Conservation (phyloP, 78 protist genomes). For the Guillardia theta region DNA sequence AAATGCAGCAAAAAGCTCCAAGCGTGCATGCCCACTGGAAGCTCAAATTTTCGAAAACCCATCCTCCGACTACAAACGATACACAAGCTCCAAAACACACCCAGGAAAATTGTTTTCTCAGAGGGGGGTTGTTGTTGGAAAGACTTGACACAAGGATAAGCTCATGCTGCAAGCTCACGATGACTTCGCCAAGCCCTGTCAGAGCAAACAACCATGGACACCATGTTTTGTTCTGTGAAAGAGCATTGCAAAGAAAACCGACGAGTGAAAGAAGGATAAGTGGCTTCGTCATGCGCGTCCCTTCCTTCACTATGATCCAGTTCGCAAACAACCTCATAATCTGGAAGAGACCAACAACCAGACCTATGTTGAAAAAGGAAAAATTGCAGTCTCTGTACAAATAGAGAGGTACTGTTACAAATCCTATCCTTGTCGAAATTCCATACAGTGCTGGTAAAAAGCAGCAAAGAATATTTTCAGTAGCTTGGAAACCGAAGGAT, state of each 20-base stretch:
- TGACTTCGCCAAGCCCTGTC: not conserved
- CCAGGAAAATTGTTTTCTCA: not conserved
- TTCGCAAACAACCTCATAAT: not conserved
- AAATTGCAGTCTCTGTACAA: not conserved
- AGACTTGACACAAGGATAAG: not conserved
- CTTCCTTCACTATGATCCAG: not conserved
- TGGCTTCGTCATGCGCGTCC: not conserved
- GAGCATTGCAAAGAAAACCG: not conserved
- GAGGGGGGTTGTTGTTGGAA: not conserved
- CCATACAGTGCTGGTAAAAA: not conserved
- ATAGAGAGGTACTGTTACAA: not conserved
- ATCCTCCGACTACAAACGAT: not conserved
- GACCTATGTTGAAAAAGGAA: not conserved
- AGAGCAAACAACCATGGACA: not conserved
- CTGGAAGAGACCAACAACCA: not conserved
- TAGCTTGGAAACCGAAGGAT: too few species aligned
- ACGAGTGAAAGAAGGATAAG: not conserved
- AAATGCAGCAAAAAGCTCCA: not conserved
- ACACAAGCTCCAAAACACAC: not conserved
- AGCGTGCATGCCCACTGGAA: not conserved
- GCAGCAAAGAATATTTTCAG: not conserved
- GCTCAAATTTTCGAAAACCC: not conserved
- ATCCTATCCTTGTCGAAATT: not conserved
- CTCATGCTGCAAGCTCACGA: not conserved
- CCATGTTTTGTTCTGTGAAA: not conserved